Conservation (phyloP, 1,139 yeast genomes). For the Debaryomycetaceae sp. region DNA sequence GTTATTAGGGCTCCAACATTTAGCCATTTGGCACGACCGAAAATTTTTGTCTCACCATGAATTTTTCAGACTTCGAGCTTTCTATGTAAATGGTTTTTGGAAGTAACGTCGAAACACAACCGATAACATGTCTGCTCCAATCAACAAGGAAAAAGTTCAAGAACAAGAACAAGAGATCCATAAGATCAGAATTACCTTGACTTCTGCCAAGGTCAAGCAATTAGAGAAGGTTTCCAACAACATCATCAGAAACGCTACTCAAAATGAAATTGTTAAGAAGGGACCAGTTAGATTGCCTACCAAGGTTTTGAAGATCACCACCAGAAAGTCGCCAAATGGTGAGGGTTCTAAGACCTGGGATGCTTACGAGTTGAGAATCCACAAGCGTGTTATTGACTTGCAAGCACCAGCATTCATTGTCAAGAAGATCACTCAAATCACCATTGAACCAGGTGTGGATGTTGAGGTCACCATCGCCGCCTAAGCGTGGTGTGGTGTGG, state of each 20-base stretch:
- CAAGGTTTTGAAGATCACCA: slow-evolving; percentile 95
- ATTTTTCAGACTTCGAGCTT: slow-evolving; percentile 1
- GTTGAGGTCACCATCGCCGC: slow-evolving; percentile 43
- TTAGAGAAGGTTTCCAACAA: slow-evolving; percentile 88
- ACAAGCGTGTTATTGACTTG: slow-evolving; percentile 99
- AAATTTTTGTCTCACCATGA: slow-evolving; percentile 4
- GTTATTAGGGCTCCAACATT: slow-evolving; percentile 2
- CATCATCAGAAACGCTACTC: slow-evolving; percentile 86
- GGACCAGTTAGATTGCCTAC: slow-evolving; percentile 99
- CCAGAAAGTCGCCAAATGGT: slow-evolving; percentile 99
- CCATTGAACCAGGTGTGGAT: slow-evolving; percentile 61
- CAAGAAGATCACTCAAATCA: slow-evolving; percentile 93
- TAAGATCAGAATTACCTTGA: slow-evolving; percentile 99
- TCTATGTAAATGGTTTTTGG: not conserved
- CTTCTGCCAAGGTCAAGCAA: slow-evolving; percentile 98
- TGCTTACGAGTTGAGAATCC: slow-evolving; percentile 99
- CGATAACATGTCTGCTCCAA: slow-evolving; percentile 65
- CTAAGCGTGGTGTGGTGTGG: slow-evolving; percentile 14
- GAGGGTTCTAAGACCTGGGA: slow-evolving; percentile 99
- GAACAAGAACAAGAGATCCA: slow-evolving; percentile 82
- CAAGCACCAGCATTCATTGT: slow-evolving; percentile 95
- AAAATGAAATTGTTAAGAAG: slow-evolving; percentile 79
- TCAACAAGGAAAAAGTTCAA: slow-evolving; percentile 78
- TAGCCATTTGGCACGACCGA: slow-evolving; percentile 4
- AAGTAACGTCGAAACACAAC: slow-evolving; percentile 43